Conservation (phyloP, 345 rosid species). For the Gossypium arboreum region DNA sequence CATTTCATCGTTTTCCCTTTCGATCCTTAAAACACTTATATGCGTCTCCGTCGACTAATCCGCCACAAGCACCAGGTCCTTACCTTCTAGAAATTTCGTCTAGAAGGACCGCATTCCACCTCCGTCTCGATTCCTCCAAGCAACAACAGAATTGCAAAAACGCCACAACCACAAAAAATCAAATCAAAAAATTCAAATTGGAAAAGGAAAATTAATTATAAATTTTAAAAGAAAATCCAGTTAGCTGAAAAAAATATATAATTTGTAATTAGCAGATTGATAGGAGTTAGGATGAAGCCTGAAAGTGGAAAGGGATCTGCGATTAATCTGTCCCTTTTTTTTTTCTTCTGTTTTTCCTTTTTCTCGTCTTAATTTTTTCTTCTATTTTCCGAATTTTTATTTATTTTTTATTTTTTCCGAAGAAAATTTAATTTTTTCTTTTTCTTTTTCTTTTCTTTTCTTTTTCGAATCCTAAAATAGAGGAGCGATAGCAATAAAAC, state of each 20-base stretch:
- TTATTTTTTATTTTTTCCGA: background rate
- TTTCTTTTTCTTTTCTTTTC: background rate
- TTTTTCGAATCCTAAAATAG: constrained; percentile 29
- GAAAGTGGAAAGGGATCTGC: constrained; percentile 25
- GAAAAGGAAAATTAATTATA: background rate
- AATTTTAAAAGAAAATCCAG: background rate
- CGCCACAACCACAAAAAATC: background rate
- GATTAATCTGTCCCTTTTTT: constrained; percentile 7
- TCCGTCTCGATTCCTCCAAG: constrained; percentile 9
- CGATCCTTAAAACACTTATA: constrained; percentile 31
- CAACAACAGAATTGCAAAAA: constrained; percentile 9
- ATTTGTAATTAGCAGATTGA: constrained; percentile 8
- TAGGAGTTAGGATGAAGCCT: constrained; percentile 16
- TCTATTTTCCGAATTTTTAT: constrained; percentile 22
- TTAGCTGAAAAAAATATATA: constrained; percentile 20
- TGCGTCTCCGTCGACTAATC: constrained; percentile 35
- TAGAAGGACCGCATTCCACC: constrained; percentile 31
- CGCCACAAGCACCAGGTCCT: constrained; percentile 41
- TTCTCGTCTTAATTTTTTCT: background rate
- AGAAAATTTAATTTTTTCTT: background rate
- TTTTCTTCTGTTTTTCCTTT: constrained; percentile 1
- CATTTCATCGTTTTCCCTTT: constrained; percentile 85
- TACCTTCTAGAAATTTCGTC: constrained; percentile 33
- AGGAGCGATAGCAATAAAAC: constrained; percentile 16
- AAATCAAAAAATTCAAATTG: background rate